These are phyloP conservation scores for Actinomortierella ambigua DNA, from an alignment of 371 early-diverging fungal genomes.

Conservation along the genomic window DNA sequence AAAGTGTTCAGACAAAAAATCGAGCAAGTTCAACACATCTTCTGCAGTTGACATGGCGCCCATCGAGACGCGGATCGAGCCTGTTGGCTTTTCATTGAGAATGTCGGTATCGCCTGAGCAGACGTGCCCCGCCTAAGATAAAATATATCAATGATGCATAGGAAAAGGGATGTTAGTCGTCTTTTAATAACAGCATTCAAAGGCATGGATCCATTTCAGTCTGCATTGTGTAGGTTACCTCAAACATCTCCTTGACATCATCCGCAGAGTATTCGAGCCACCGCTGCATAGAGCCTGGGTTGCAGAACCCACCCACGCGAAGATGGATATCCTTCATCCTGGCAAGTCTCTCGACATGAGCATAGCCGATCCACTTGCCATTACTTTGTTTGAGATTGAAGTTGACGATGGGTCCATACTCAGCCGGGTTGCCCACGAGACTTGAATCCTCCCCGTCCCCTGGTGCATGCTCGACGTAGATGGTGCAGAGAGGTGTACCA, in stretches of 20 bases:
- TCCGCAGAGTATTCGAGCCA: slow-evolving; percentile 53
- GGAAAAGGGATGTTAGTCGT: no score
- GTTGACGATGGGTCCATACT: slow-evolving; percentile 68
- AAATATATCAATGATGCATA: no score
- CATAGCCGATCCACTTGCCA: slow-evolving; percentile 57
- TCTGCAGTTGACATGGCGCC: slow-evolving; percentile 62
- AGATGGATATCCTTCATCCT: slow-evolving; percentile 63
- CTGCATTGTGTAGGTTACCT: no score
- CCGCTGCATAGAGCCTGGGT: slow-evolving; percentile 72
- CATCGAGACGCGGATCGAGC: slow-evolving; percentile 73
- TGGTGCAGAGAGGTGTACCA: slow-evolving; percentile 51
- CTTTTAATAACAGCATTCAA: no score
- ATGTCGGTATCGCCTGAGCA: slow-evolving; percentile 76
- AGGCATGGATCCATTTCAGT: no score
- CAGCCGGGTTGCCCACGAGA: slow-evolving; percentile 13
- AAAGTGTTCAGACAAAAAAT: slow-evolving; percentile 59
- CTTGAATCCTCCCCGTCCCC: not conserved
- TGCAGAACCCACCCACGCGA: slow-evolving; percentile 76
- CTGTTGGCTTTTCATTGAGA: slow-evolving; percentile 60
- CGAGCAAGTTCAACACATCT: slow-evolving; percentile 55
- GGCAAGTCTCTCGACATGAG: slow-evolving; percentile 66
- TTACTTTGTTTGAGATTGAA: slow-evolving; percentile 63
- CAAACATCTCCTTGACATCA: slow-evolving; percentile 44
- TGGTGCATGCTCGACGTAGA: slow-evolving; percentile 51
- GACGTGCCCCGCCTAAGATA: slow-evolving; percentile 56